Evolutionary conservation across 345 rosid species (phyloP).

Genomic region (Microcos paniculata): DNA sequence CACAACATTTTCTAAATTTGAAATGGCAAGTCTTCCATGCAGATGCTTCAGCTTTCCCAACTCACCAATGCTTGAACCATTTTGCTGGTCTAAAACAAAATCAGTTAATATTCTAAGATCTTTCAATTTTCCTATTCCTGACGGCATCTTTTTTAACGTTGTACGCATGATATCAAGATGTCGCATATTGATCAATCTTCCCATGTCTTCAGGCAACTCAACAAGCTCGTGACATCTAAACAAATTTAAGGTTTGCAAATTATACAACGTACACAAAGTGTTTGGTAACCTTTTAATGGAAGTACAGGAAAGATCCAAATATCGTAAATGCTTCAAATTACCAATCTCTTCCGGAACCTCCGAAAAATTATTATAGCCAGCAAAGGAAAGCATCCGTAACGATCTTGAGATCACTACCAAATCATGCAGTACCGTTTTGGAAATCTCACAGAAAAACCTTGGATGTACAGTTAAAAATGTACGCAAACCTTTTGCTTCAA

Average conservation of each 20-base stretch:
- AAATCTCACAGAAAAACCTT: not conserved
- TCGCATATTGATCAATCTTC: too few species aligned
- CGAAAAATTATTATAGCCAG: not conserved
- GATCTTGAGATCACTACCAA: too few species aligned
- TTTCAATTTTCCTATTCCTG: too few species aligned
- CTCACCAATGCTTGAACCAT: constrained; percentile 34
- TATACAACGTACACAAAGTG: too few species aligned
- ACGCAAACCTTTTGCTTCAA: not conserved
- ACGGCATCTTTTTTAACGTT: constrained; percentile 33
- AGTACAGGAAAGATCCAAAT: too few species aligned
- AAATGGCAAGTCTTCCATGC: constrained; percentile 33
- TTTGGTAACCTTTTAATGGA: too few species aligned
- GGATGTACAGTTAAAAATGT: constrained; percentile 2
- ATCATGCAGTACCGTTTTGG: not conserved
- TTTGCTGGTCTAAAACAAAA: constrained; percentile 31
- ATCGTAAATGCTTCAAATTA: too few species aligned
- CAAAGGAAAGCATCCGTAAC: constrained; percentile 9
- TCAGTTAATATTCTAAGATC: too few species aligned
- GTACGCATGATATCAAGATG: constrained; percentile 32
- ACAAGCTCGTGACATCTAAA: constrained; percentile 20
- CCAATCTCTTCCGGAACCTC: constrained; percentile 4
- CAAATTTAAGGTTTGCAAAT: constrained; percentile 29
- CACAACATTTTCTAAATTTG: too few species aligned
- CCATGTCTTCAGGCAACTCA: constrained; percentile 34
- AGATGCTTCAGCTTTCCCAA: constrained; percentile 32